Evolutionary conservation across 2,329 filamentous ascomycete species (phyloP), one percentile per base, ranked within the genome.

Genomic region (Monilinia vaccinii-corymbosi): DNA sequence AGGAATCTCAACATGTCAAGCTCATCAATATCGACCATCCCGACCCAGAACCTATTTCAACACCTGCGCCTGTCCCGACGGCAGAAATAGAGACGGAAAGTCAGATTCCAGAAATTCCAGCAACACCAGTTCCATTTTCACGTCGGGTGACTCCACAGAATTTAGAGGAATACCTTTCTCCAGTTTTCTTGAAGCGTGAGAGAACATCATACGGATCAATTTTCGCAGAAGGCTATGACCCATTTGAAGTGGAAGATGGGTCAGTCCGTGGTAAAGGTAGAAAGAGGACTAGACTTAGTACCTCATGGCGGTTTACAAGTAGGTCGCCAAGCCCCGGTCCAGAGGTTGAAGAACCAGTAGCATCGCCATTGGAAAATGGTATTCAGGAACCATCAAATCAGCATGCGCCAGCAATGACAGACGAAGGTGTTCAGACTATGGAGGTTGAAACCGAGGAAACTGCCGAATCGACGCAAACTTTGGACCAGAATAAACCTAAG

Each of bases 161-260:
- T 48, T 75, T 78, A 31, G 64, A 66, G 21, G 81, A 87, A 65
- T 94, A 85, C 75, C 78, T 82, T 5, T 95, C 91, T 3, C 91
- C 91, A 0, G 89, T 89, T 0, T 96, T 95, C 66, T 75, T 90
- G 23, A 92, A 88, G 71, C 80, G 87, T 57, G 80, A 83, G 16
- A 79, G 87, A 59, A 75, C 87, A 4, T 91, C 88, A 0, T 87
- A 87, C 60, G 86, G 86, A 1, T 82, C 84, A 0, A 73, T 87
- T 0, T 83, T 87, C 55, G 83, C 88, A 64, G 79, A 79, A 5
- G 79, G 79, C 1, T 80, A 84, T 63, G 85, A 91, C 67, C 81
- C 85, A 4, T 86, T 93, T 56, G 71, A 70, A 16, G 85, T 89
- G 61, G 87, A 88, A 31, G 84, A 88, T 71, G 82, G 81, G 1